A percentile compares a stretch with the other conserved stretches of the same genome.
phyloP scores from a whole-genome alignment of 768 basidiomycete genomes.

The Amyloporia xantha region DNA sequence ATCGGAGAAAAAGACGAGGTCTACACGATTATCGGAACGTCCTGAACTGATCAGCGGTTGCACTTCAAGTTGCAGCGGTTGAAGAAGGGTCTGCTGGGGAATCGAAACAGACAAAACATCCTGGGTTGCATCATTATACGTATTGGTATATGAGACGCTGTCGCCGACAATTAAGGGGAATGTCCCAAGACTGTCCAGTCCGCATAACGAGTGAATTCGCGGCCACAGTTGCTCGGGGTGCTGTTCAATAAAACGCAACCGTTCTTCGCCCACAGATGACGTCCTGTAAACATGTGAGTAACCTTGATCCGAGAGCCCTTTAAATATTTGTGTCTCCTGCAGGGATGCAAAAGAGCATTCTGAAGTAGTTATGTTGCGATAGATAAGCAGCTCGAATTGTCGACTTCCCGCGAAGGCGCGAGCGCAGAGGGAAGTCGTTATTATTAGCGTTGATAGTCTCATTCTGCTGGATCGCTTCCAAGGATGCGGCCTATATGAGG shows the following conservation, averaged over 20 bases:
- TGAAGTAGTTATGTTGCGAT: constrained; percentile 9
- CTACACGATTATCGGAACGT: constrained; percentile 55
- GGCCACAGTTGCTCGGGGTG: constrained; percentile 2
- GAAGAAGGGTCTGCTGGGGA: neutral
- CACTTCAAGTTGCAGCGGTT: constrained; percentile 43
- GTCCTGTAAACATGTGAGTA: constrained; percentile 1
- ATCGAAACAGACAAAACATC: neutral
- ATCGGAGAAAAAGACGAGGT: constrained; percentile 73
- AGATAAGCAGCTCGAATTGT: constrained; percentile 17
- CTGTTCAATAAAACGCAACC: constrained; percentile 10
- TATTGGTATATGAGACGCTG: neutral
- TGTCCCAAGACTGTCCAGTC: neutral
- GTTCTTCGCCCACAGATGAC: too few relatives aligned
- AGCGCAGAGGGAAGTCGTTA: too few relatives aligned
- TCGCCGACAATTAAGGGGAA: neutral
- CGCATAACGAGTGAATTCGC: constrained; percentile 7
- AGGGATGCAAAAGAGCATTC: constrained; percentile 13
- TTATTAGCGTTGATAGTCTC: too few relatives aligned
- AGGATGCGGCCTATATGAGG: too few relatives aligned
- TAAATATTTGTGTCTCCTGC: constrained; percentile 9
- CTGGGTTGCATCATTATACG: constrained; percentile 1
- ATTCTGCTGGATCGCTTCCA: too few relatives aligned
- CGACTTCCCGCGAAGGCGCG: neutral
- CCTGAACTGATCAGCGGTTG: constrained; percentile 56
- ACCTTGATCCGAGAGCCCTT: constrained; percentile 5